A percentile compares a stretch with the other conserved stretches of the same genome.
phyloP scores from a whole-genome alignment of 2,329 filamentous ascomycete species.

The Trichophyton benhamiae region DNA sequence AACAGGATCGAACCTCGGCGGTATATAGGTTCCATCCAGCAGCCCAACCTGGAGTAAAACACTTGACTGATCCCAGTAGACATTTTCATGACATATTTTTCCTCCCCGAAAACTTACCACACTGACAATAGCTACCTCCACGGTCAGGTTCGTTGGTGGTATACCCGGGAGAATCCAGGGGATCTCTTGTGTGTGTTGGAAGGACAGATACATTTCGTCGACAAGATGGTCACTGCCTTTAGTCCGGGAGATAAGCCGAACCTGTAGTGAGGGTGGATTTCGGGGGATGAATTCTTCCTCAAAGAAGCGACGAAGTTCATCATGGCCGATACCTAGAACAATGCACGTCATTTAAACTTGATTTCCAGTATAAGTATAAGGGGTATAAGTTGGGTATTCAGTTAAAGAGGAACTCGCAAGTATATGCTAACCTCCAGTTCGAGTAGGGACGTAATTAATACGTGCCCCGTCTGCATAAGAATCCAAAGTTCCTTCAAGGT shows the following conservation, averaged over 20 bases:
- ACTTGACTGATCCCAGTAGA: conserved; percentile 53
- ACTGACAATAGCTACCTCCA: conserved; percentile 46
- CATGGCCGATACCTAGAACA: conserved; percentile 27
- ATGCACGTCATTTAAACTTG: not conserved
- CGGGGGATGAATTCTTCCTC: conserved; percentile 43
- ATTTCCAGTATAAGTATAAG: not conserved
- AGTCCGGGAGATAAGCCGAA: conserved; percentile 46
- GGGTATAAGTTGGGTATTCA: not conserved
- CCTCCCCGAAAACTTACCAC: conserved; percentile 43
- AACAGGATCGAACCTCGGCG: conserved; percentile 27
- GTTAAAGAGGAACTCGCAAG: not conserved
- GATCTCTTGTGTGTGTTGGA: conserved; percentile 45
- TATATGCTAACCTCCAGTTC: conserved; percentile 23
- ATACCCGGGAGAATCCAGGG: conserved; percentile 50
- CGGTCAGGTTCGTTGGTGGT: conserved; percentile 43
- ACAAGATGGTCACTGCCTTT: conserved; percentile 48
- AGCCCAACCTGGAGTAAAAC: conserved; percentile 49
- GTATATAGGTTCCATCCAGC: conserved; percentile 43
- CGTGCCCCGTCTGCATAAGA: conserved; percentile 18
- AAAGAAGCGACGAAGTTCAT: conserved; percentile 41
- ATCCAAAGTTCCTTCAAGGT: conserved; percentile 25
- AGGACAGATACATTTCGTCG: conserved; percentile 46
- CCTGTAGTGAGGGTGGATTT: conserved; percentile 39
- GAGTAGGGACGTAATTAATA: conserved; percentile 24
- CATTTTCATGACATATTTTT: conserved; percentile 41